Conservation (phyloP, 2,329 filamentous ascomycete species). For the Paraconiothyrium sp. region DNA sequence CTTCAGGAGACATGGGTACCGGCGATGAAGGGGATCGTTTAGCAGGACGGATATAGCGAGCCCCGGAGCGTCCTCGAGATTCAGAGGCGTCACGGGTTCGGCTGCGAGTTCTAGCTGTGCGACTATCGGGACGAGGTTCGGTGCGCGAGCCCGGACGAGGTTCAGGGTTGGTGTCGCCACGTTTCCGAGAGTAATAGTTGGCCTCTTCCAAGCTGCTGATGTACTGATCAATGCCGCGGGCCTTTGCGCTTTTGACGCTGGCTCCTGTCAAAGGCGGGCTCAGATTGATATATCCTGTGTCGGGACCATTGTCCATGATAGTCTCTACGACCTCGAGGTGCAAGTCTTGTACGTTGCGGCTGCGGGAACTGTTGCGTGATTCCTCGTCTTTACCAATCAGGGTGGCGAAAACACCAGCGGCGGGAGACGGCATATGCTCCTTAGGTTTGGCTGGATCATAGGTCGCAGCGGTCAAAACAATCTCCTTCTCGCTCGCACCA, state of each 20-base stretch:
- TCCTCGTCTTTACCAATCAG: slow-evolving; percentile 70
- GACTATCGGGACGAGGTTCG: slow-evolving; percentile 36
- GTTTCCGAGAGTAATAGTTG: slow-evolving; percentile 63
- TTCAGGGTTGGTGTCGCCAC: slow-evolving; percentile 50
- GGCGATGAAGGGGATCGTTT: slow-evolving; percentile 93
- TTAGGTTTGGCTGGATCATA: slow-evolving; percentile 42
- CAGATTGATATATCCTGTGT: slow-evolving; percentile 60
- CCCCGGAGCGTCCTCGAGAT: slow-evolving; percentile 73
- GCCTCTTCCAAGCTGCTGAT: slow-evolving; percentile 87
- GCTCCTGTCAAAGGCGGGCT: slow-evolving; percentile 55
- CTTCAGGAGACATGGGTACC: slow-evolving; percentile 92
- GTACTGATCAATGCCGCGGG: slow-evolving; percentile 79
- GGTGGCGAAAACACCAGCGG: slow-evolving; percentile 69
- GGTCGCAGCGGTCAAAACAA: slow-evolving; percentile 51
- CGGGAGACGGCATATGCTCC: slow-evolving; percentile 70
- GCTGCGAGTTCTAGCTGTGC: slow-evolving; percentile 57
- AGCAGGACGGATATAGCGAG: slow-evolving; percentile 75
- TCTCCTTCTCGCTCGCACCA: slow-evolving; percentile 67
- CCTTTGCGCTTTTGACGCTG: slow-evolving; percentile 66
- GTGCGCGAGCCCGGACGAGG: slow-evolving; percentile 57
- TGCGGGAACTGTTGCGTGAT: slow-evolving; percentile 75
- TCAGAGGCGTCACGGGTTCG: slow-evolving; percentile 69
- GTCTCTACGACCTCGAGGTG: slow-evolving; percentile 57
- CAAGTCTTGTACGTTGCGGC: slow-evolving; percentile 80
- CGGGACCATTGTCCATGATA: slow-evolving; percentile 45